A percentile compares a stretch with the other conserved stretches of the same genome.
Evolutionary conservation across 257 asterid species (phyloP).

Genomic region (Capsicum chinense): DNA sequence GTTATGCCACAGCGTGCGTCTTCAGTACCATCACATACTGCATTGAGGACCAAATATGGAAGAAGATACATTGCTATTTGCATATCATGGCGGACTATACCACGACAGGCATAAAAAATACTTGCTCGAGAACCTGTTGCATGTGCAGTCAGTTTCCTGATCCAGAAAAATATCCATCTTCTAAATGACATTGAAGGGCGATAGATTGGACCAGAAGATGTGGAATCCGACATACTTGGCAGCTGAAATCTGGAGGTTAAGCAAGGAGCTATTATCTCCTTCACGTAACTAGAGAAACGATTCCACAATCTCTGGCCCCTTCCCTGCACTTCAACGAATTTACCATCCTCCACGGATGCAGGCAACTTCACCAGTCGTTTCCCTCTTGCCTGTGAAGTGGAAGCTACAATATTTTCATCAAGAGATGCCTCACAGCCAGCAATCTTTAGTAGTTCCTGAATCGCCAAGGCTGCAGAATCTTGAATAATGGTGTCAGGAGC

Average conservation of each 20-base stretch:
- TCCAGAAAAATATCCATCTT: conserved; percentile 85
- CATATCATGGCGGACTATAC: conserved; percentile 95
- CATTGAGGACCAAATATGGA: conserved; percentile 90
- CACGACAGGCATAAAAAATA: conserved; percentile 95
- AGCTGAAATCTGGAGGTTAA: conserved; percentile 85
- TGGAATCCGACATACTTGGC: conserved; percentile 64
- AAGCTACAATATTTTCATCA: conserved; percentile 57
- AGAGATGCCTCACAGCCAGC: conserved; percentile 90
- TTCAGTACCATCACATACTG: conserved; percentile 86
- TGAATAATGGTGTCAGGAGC: conserved; percentile 88
- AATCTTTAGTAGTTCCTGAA: conserved; percentile 88
- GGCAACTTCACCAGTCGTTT: conserved; percentile 46
- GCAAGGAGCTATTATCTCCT: conserved; percentile 99
- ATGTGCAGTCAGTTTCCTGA: conserved; percentile 78
- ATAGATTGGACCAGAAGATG: conserved; percentile 84
- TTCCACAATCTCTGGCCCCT: conserved; percentile 95
- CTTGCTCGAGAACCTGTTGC: conserved; percentile 85
- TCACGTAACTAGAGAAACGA: conserved; percentile 88
- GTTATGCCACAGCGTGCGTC: conserved; percentile 89
- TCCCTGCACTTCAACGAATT: conserved; percentile 49
- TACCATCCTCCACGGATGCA: conserved; percentile 46
- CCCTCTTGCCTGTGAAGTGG: conserved; percentile 46
- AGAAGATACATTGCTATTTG: conserved; percentile 94
- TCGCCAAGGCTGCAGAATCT: conserved; percentile 96
- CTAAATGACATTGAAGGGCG: conserved; percentile 87